These are phyloP conservation scores for Wickerhamiella galacta DNA, from an alignment of 805 yeast species.

Conservation along the genomic window DNA sequence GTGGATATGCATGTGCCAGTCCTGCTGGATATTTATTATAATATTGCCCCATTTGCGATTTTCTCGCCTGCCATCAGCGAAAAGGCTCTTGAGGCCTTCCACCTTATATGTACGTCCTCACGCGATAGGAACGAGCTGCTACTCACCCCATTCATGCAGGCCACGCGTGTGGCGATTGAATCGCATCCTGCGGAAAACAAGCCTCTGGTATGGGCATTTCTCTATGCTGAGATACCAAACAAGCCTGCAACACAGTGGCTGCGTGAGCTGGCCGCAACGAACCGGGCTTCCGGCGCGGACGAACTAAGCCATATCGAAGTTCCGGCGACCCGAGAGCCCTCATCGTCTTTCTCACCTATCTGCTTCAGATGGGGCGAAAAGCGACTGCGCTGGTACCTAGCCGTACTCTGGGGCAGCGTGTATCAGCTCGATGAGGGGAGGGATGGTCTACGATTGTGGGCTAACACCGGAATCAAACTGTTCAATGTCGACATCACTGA, in stretches of 20 bases:
- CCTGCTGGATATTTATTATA: conserved; percentile 12
- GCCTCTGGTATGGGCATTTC: neutral
- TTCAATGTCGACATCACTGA: conserved; percentile 31
- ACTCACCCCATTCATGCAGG: neutral
- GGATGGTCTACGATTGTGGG: conserved; percentile 33
- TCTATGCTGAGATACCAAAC: neutral
- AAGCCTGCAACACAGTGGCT: neutral
- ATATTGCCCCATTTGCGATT: conserved; percentile 8
- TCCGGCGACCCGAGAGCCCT: neutral
- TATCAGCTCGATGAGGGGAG: conserved; percentile 12
- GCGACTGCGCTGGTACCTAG: conserved; percentile 62
- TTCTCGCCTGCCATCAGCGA: conserved; percentile 1
- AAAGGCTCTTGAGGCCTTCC: neutral
- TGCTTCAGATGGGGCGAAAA: conserved; percentile 44
- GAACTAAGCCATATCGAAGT: too few species aligned
- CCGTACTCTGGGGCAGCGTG: conserved; percentile 43
- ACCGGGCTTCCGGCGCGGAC: neutral
- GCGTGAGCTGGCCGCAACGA: neutral
- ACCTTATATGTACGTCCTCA: neutral
- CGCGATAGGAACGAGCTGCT: neutral
- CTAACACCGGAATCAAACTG: conserved; percentile 31
- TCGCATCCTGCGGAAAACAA: neutral
- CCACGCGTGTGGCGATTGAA: neutral
- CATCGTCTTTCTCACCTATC: conserved; percentile 26
- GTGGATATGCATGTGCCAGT: conserved; percentile 7